Base-by-base conservation (phyloP, 75 land plant genomes). In the Picea glauca region DNA sequence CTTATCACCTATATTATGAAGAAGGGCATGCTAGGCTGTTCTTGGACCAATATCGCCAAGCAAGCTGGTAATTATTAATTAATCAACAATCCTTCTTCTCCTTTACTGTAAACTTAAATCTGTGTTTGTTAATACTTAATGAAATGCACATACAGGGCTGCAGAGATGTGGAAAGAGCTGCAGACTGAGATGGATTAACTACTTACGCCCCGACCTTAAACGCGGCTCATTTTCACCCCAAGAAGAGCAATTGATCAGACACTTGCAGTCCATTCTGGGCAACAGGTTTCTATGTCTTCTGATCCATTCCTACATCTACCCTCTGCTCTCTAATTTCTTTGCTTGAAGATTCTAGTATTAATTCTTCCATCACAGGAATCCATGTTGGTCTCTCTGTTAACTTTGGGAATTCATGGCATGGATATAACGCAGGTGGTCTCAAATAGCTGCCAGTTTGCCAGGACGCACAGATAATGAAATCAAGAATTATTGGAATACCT, bases 401-500 rank as follows among this genome's bases (percentile, higher is more conserved):
- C 12, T 50, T 50, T 50, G 12, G 56, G 54, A 46, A 6, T 46
- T 7, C 8, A 6, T 46, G 54, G 54, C 54, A 46, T 46, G 54
- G 56, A 50, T 50, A 9, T 0, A 50, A 50, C 11, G 4, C 50
- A 81, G 83, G 40, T 81, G 83, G 83, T 81, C 83, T 12, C 83
- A 73, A 65, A 81, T 81, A 21, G 83, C 83, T 14, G 43, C 82
- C 60, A 75, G 81, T 13, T 46, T 81, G 13, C 83, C 83, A 2
- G 83, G 78, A n/a, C 33, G 74, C n/a, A 70, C 74, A 14, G 74
- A 70, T n/a, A 70, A 70, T 11, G 74, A 70, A 23, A 70, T 81
- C 5, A 81, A 81, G 58, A 81, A 81, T 35, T 81, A 35, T 76
- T 81, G 83, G 83, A 81, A 81, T 35, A 59, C 83, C 8, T 33